phyloP scores from a whole-genome alignment of 2,329 filamentous ascomycete species.

The Fusarium tanahbumbuense region DNA sequence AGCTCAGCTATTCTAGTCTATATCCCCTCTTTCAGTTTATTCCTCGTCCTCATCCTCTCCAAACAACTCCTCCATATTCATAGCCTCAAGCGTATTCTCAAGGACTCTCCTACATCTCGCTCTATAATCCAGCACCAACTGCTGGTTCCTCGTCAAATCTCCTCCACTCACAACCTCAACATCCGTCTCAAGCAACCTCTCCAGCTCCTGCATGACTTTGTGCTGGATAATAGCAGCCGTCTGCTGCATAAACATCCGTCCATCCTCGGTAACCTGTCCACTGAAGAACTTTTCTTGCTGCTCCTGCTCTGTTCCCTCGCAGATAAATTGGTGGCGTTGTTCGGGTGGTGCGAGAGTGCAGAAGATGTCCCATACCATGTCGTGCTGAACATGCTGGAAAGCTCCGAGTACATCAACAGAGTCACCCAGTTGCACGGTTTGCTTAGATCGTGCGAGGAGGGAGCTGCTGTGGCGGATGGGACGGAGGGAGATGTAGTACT shows the following conservation, averaged over 20 bases:
- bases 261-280: slow-evolving; percentile 47
- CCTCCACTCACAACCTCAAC: slow-evolving; percentile 56
- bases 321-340: slow-evolving; percentile 46
- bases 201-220: slow-evolving; percentile 57
- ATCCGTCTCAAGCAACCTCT: slow-evolving; percentile 60
- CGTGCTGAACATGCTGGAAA: slow-evolving; percentile 64
- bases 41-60: slow-evolving; percentile 35
- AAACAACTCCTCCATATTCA: slow-evolving; percentile 50
- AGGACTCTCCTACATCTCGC: slow-evolving; percentile 61
- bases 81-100: slow-evolving; percentile 57
- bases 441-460: slow-evolving; percentile 57
- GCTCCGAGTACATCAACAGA: slow-evolving; percentile 49
- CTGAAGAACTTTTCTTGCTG: slow-evolving; percentile 48
- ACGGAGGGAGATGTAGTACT: slow-evolving; percentile 65
- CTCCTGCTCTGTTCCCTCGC: slow-evolving; percentile 46
- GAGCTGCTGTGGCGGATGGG: slow-evolving; percentile 62
- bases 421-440: slow-evolving; percentile 49
- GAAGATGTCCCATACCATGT: slow-evolving; percentile 64
- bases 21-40: slow-evolving; percentile 14
- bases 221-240: slow-evolving; percentile 57
- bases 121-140: slow-evolving; percentile 62
- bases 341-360: slow-evolving; percentile 53
- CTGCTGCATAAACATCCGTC: slow-evolving; percentile 48
- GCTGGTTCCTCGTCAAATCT: slow-evolving; percentile 59
- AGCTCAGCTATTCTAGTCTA: slow-evolving; percentile 56